Evolutionary conservation across 129 eudicot species (phyloP).

Genomic region (Ambrosia trifida): DNA sequence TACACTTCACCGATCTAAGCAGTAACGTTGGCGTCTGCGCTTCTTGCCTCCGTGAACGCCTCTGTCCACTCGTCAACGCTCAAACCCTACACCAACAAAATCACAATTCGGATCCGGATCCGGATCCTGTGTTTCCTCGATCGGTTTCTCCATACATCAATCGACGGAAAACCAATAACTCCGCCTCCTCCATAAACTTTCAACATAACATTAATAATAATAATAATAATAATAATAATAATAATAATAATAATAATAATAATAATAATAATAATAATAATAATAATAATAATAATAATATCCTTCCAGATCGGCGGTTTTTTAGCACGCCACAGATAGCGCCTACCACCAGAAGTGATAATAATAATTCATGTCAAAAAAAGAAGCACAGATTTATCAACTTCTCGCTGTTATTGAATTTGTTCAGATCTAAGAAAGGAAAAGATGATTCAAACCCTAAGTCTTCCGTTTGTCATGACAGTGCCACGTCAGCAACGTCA

Average conservation of each 20-base stretch:
- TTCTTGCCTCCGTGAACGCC: conserved; percentile 72
- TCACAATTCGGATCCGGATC: not conserved
- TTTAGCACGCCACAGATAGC: conserved; percentile 68
- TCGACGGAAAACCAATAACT: conserved; percentile 49
- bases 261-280: no score
- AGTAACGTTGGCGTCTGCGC: conserved; percentile 76
- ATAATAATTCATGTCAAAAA: conserved; percentile 26
- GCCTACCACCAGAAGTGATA: conserved; percentile 26
- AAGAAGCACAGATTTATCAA: conserved; percentile 25
- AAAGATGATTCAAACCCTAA: conserved; percentile 22
- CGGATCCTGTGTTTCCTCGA: conserved; percentile 45
- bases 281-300: not conserved
- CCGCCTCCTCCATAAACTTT: conserved; percentile 18
- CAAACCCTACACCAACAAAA: conserved; percentile 35
- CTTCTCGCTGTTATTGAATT: conserved; percentile 36
- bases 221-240: no score
- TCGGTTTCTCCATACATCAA: conserved; percentile 76
- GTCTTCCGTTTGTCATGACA: conserved; percentile 17
- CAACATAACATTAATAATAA: conserved; percentile 6
- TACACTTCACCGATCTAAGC: conserved; percentile 59
- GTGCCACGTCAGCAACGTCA: conserved; percentile 35
- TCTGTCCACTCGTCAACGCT: conserved; percentile 45
- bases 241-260: not conserved
- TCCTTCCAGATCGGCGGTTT: conserved; percentile 40
- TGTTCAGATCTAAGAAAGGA: conserved; percentile 59